These are phyloP conservation scores for Stemphylium beticola DNA, from an alignment of 2,329 filamentous ascomycete species.

Conservation along the genomic window DNA sequence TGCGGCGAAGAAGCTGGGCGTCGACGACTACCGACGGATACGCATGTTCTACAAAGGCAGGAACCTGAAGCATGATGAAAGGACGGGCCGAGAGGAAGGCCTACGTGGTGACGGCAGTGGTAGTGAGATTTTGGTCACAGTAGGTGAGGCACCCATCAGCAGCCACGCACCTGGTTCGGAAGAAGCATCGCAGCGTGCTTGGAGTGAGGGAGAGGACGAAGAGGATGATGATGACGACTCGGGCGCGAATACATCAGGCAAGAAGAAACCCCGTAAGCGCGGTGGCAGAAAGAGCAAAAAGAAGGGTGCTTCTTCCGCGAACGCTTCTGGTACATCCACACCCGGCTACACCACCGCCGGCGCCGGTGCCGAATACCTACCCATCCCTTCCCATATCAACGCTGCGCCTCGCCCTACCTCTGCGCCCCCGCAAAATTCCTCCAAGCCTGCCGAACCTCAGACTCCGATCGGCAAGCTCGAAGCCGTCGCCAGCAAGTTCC, in stretches of 20 bases:
- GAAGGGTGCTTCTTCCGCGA: conserved; percentile 48
- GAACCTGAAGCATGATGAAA: conserved; percentile 69
- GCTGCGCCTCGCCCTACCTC: conserved; percentile 42
- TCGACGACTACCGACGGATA: conserved; percentile 63
- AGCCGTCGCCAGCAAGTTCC: conserved; percentile 69
- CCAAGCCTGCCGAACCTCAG: conserved; percentile 36
- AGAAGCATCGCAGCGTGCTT: conserved; percentile 39
- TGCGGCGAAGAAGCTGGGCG: conserved; percentile 69
- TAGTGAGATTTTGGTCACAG: conserved; percentile 65
- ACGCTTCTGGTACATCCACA: conserved; percentile 52
- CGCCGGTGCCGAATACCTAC: conserved; percentile 47
- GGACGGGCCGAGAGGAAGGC: conserved; percentile 64
- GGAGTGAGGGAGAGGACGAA: conserved; percentile 48
- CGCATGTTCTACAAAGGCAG: conserved; percentile 77
- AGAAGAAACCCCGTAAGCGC: conserved; percentile 43
- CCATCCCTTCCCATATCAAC: conserved; percentile 44
- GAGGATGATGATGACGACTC: conserved; percentile 47
- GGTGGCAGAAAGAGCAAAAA: conserved; percentile 55
- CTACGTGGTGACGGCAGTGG: conserved; percentile 63
- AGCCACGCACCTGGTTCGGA: conserved; percentile 45
- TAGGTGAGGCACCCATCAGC: conserved; percentile 59
- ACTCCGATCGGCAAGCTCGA: conserved; percentile 65
- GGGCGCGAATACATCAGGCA: conserved; percentile 36
- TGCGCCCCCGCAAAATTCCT: conserved; percentile 39
- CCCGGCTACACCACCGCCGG: conserved; percentile 45